Evolutionary conservation across 345 rosid species (phyloP).

Genomic region (Syzygium grande): DNA sequence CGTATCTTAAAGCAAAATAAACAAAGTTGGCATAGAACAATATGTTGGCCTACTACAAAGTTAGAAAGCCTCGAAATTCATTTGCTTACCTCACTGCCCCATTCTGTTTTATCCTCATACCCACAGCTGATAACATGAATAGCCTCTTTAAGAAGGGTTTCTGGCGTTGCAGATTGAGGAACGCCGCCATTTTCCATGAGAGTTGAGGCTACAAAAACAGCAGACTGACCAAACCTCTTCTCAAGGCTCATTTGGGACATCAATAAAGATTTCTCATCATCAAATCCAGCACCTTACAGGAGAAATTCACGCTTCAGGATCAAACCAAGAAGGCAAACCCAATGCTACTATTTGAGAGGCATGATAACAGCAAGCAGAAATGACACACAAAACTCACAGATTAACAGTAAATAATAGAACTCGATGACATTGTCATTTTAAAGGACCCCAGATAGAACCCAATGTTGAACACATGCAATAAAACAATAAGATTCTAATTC

Average conservation of each 20-base stretch:
- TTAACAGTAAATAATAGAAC: background rate
- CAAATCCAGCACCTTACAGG: conserved; percentile 73
- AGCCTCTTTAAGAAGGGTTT: conserved; percentile 83
- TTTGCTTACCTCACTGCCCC: conserved; percentile 70
- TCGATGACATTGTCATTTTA: background rate
- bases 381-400: background rate
- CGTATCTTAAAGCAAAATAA: background rate
- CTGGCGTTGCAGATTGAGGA: conserved; percentile 79
- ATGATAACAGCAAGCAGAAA: background rate
- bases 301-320: background rate
- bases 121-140: conserved; percentile 96
- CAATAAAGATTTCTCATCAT: conserved; percentile 78
- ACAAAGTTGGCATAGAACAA: background rate
- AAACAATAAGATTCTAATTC: background rate
- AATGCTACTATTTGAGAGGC: background rate
- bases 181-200: conserved; percentile 94
- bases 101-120: conserved; percentile 83
- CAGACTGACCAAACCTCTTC: conserved; percentile 85
- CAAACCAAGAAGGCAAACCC: background rate
- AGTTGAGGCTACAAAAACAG: conserved; percentile 87
- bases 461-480: background rate
- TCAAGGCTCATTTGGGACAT: conserved; percentile 95
- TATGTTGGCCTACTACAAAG: background rate
- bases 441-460: background rate
- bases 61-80: background rate